Evolutionary conservation across 306 rosid species (phyloP).

Genomic region (Datisca glomerata): DNA sequence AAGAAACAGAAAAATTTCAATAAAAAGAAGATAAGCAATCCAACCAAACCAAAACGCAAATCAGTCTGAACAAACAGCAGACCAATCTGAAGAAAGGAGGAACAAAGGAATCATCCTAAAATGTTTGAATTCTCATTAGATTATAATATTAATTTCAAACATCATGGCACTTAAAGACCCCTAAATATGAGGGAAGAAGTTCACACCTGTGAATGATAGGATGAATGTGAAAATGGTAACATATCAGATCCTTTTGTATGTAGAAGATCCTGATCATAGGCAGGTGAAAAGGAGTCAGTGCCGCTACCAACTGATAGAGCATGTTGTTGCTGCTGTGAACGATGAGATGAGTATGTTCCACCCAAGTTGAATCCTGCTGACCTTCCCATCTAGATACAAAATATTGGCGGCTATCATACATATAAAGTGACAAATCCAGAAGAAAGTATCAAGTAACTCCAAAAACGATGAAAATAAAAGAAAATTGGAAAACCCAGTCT

Average conservation of each 20-base stretch:
- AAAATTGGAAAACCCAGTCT: no score
- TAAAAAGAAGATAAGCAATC: no score
- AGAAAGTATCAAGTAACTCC: background rate
- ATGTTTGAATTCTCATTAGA: no score
- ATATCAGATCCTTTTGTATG: conserved; percentile 86
- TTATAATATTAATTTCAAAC: no score
- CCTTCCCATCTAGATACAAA: conserved; percentile 98
- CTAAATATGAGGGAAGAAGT: background rate
- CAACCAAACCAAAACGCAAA: no score
- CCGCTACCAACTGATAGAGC: conserved; percentile 70
- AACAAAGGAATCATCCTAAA: no score
- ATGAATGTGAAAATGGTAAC: conserved; percentile 76
- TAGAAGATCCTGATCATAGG: conserved; percentile 85
- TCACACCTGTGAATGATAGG: conserved; percentile 89
- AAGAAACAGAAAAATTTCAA: no score
- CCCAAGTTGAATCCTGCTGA: conserved; percentile 82
- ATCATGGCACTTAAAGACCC: no score
- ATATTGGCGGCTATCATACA: no score
- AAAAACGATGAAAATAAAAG: background rate
- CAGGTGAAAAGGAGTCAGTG: conserved; percentile 71
- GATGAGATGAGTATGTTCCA: conserved; percentile 66
- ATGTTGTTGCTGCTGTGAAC: conserved; percentile 90
- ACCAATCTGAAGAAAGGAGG: no score
- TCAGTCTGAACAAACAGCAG: no score
- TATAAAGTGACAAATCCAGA: no score